Base-by-base conservation (phyloP, 1,284 basidiomycete genomes). In the Tausonia pullulans region DNA sequence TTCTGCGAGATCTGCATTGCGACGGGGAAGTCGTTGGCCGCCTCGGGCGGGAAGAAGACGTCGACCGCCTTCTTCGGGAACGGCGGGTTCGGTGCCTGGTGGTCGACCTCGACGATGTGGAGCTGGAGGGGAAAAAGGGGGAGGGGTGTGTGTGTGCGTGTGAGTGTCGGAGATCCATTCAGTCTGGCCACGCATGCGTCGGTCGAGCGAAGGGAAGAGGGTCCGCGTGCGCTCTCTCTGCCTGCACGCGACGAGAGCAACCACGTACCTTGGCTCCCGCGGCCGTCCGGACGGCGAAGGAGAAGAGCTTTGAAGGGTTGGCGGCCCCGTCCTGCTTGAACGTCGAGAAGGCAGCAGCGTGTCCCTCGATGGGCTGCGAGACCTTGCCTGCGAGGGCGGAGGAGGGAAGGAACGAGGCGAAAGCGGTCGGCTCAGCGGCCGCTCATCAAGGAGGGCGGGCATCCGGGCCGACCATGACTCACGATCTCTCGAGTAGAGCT, bases 41-140 rank as follows among this genome's bases (percentile, higher is more conserved):
- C 96, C 76, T 99, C 96, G 1, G 93, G 87, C 63, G 96, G 96
- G 84, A 98, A 99, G 80, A 97, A 99, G 61, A 99, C 95, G 72
- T 99, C 96, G 69, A 98, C 94, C 13, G 92, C 91, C 79, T 98
- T 98, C 82, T 99, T 99, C 54, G 84, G 82, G 81, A 97, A 99
- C 5, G 87, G 86, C n/a, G 94, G 88, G 74, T 97, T 90, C n/a
- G 91, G 87, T 39, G 90, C 86, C 69, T 88, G 83, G 78, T 98
- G 95, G 76, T 98, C 96, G 72, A 99, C 96, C 78, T 99, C 94
- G 69, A 98, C 95, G 61, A 99, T 84, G 79, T 99, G 96, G 58
- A 99, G 86, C 93, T 96, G 71, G 7, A 43, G 8, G 3, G 4
- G 45, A 43, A 5, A 66, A 63, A 40, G 41, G 13, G 10, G 41